These are phyloP conservation scores for Pisolithus sp. DNA, from an alignment of 768 basidiomycete species.

Conservation along the genomic window DNA sequence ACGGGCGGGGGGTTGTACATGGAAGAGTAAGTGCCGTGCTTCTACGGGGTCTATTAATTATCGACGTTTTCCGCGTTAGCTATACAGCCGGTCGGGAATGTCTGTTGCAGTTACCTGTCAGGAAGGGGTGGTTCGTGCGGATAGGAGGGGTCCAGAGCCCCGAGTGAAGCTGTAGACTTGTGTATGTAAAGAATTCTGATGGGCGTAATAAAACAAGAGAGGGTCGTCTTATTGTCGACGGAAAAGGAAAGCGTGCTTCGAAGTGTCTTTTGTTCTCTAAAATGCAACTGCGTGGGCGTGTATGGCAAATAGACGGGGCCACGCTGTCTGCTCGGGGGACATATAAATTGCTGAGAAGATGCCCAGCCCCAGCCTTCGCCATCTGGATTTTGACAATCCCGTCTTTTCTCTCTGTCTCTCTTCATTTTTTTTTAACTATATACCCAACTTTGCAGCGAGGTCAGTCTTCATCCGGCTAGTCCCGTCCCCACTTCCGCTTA, in stretches of 20 bases:
- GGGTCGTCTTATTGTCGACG: conserved; percentile 23
- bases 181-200: not conserved
- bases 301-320: conserved; percentile 14
- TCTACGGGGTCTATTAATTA: not conserved
- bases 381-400: conserved; percentile 34
- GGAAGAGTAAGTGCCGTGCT: conserved; percentile 50
- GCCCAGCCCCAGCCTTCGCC: conserved; percentile 1
- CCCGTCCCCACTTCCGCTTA: conserved; percentile 5
- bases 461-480: conserved; percentile 6
- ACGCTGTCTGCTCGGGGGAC: not conserved
- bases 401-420: conserved; percentile 8
- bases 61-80: conserved; percentile 29
- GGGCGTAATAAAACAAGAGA: conserved; percentile 13
- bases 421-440: not conserved
- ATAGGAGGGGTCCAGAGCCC: conserved; percentile 38
- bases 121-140: conserved; percentile 70
- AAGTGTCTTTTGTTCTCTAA: conserved; percentile 27
- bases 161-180: conserved; percentile 32
- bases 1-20: conserved; percentile 63
- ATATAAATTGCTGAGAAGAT: conserved; percentile 21
- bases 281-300: conserved; percentile 6
- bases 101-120: conserved; percentile 75
- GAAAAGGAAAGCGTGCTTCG: conserved; percentile 17
- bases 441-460: conserved; percentile 22
- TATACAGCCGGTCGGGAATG: conserved; percentile 61